Conservation (phyloP, 75 land plant species). For the Pseudotsuga menziesii region DNA sequence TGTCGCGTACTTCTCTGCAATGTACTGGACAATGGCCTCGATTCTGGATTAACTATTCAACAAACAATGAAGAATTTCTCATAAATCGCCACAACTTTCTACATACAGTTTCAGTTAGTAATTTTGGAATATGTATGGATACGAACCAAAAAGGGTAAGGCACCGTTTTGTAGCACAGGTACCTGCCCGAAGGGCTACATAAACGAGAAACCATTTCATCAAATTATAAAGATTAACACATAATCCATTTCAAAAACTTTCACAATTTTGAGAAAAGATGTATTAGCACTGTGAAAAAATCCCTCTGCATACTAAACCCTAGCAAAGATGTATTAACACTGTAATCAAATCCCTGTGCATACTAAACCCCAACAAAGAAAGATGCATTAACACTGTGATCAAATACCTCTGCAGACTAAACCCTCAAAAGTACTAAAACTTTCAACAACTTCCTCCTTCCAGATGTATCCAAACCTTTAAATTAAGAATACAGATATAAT, state of each 20-base stretch:
- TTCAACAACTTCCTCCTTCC: too few relatives aligned
- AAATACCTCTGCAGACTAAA: too few relatives aligned
- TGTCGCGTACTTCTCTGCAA: conserved; percentile 35
- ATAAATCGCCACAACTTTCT: background rate
- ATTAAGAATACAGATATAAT: too few relatives aligned
- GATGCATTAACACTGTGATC: too few relatives aligned
- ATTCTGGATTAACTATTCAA: conserved; percentile 31
- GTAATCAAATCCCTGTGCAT: too few relatives aligned
- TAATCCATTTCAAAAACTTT: background rate
- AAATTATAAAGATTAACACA: background rate
- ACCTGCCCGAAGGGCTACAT: conserved; percentile 71
- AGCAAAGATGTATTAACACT: too few relatives aligned
- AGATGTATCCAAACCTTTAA: too few relatives aligned
- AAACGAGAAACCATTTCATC: background rate
- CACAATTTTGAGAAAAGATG: too few relatives aligned
- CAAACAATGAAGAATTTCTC: background rate
- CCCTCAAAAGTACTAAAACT: too few relatives aligned
- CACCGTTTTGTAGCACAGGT: conserved; percentile 56
- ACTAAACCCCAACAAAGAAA: too few relatives aligned
- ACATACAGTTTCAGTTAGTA: background rate
- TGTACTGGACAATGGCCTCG: conserved; percentile 62
- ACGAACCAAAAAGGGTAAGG: conserved; percentile 53
- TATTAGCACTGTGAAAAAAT: too few relatives aligned
- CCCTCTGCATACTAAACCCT: too few relatives aligned
- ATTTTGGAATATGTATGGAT: background rate